Conservation (phyloP, 306 rosid species). For the Prunus davidiana region DNA sequence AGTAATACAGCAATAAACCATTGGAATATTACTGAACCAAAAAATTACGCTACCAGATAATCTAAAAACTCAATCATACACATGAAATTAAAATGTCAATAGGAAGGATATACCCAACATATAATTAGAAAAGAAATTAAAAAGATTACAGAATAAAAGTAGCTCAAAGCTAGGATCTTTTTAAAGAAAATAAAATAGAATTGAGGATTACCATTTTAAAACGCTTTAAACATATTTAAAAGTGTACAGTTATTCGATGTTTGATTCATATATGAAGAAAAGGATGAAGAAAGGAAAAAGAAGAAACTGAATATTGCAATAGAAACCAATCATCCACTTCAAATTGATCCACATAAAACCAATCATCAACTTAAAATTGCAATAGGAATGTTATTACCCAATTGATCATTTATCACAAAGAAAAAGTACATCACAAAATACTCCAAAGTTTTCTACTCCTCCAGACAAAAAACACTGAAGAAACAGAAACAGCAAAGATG, state of each 20-base stretch:
- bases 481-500: not conserved
- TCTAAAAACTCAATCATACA: not conserved
- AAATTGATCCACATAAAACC: not conserved
- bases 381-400: not conserved
- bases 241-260: not conserved
- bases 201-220: not conserved
- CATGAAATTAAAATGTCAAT: not conserved
- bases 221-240: not conserved
- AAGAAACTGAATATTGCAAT: not conserved
- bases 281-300: not conserved
- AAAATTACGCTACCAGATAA: not conserved
- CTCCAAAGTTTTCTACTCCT: not conserved
- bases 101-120: not conserved
- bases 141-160: not conserved
- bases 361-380: not conserved
- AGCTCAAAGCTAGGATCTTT: not conserved
- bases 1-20: not conserved
- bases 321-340: not conserved
- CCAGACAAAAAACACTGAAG: not conserved
- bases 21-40: not conserved
- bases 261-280: not conserved
- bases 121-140: not conserved
- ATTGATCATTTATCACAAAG: not conserved
- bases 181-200: not conserved
- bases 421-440: not conserved